Evolutionary conservation across 345 rosid species (phyloP), one percentile per base, ranked within the genome.

Genomic region (Hibiscus tridactylites): DNA sequence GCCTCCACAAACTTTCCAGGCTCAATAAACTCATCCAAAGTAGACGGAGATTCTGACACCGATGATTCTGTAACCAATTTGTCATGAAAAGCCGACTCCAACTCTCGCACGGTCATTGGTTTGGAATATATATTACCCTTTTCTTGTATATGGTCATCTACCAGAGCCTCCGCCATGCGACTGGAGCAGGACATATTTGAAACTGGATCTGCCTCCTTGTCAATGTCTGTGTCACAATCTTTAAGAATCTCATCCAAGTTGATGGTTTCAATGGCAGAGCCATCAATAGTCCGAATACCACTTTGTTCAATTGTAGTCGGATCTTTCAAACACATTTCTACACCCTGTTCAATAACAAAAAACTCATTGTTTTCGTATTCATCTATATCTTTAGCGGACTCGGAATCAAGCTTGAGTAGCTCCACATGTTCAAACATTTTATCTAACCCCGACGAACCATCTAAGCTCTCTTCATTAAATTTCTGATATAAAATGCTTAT

Each of bases 401-500:
- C 79, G 28, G 53, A 72, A 67, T 73, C 73, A 42, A 72, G 75
- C 77, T 71, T 76, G 16, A 44, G 66, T 3, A 68, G 78, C 82
- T 81, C 79, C 66, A 67, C 50, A 52, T 52, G 65, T 35, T 63
- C 65, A 47, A 65, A 69, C 16, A 74, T 59, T 53, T 69, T 50
- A 74, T 73, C 77, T 59, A 13, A 75, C 58, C 78, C 81, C 59
- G 78, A 61, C 33, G 84, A 69, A 70, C 71, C 72, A 54, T 69
- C 64, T 62, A 72, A 78, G 73, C 72, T 79, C 71, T 70, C 84
- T 71, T 87, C 92, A 71, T 80, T 76, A 52, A 91, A 82, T 81
- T 89, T 91, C 74, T 85, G 82, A 82, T 84, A 85, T 33, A 88
- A 85, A 77, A 78, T 71, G 73, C 78, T 85, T 49, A 93, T 77